These are phyloP conservation scores for Pichiaceae sp. DNA, from an alignment of 1,139 yeast species.

Conservation along the genomic window DNA sequence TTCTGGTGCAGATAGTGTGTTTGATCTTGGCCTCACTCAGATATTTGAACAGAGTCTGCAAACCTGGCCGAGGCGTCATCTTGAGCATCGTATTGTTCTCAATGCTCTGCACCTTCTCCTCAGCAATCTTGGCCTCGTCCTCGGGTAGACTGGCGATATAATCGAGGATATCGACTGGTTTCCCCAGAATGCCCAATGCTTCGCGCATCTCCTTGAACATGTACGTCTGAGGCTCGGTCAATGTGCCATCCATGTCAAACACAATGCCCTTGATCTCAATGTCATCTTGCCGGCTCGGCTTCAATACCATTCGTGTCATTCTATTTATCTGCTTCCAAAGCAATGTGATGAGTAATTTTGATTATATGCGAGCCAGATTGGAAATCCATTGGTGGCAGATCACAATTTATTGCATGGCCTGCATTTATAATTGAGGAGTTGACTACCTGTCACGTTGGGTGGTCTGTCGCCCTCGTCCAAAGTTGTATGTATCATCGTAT, in stretches of 20 bases:
- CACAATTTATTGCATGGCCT: no score
- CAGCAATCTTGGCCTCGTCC: constrained; percentile 31
- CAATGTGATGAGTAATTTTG: neutral
- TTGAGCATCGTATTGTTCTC: constrained; percentile 50
- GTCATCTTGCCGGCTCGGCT: constrained; percentile 25
- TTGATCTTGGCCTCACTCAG: constrained; percentile 27
- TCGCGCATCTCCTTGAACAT: constrained; percentile 59
- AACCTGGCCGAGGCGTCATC: constrained; percentile 48
- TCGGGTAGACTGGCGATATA: constrained; percentile 35
- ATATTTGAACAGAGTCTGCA: constrained; percentile 24
- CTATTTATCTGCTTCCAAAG: neutral
- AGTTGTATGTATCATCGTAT: neutral
- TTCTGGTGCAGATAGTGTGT: constrained; percentile 54
- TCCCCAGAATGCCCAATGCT: constrained; percentile 36
- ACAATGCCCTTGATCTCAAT: constrained; percentile 38
- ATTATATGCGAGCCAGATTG: neutral
- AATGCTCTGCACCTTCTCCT: constrained; percentile 35
- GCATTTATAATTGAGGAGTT: neutral
- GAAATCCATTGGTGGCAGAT: neutral
- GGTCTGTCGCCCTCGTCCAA: neutral
- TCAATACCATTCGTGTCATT: constrained; percentile 21
- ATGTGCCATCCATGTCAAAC: constrained; percentile 67
- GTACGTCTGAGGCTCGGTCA: constrained; percentile 58
- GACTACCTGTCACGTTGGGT: no score
- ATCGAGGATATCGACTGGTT: constrained; percentile 40